These are phyloP conservation scores for Aspergillus sp. DNA, from an alignment of 2,329 filamentous ascomycete species.

Conservation along the genomic window DNA sequence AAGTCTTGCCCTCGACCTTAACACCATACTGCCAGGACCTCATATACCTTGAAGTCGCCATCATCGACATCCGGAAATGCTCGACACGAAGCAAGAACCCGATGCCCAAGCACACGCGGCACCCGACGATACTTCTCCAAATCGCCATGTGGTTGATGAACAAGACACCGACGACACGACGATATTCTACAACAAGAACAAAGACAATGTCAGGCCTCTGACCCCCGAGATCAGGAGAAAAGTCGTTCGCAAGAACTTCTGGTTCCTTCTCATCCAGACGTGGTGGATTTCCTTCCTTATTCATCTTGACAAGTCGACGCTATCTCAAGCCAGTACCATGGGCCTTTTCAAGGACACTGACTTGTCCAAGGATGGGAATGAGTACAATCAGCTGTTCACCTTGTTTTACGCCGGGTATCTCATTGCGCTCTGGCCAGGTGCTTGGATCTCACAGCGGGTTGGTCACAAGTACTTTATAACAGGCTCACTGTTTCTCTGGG, in stretches of 20 bases:
- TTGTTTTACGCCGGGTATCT: not conserved
- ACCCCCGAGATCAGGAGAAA: not conserved
- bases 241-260: not conserved
- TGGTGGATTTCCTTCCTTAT: not conserved
- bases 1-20: no score
- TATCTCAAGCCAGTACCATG: not conserved
- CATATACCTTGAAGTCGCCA: no score
- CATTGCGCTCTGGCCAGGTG: not conserved
- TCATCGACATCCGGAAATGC: no score
- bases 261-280: not conserved
- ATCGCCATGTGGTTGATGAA: not conserved
- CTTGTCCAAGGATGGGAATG: not conserved
- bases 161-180: not conserved
- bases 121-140: not conserved
- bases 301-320: not conserved
- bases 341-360: not conserved
- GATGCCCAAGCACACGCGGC: not conserved
- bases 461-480: not conserved
- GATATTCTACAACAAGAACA: not conserved
- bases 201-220: not conserved
- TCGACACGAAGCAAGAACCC: not conserved
- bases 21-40: no score
- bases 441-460: not conserved
- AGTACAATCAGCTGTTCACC: not conserved
- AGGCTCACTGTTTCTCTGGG: not conserved